Base-by-base conservation (phyloP, 371 early-diverging fungal genomes). In the Circinella minor region DNA sequence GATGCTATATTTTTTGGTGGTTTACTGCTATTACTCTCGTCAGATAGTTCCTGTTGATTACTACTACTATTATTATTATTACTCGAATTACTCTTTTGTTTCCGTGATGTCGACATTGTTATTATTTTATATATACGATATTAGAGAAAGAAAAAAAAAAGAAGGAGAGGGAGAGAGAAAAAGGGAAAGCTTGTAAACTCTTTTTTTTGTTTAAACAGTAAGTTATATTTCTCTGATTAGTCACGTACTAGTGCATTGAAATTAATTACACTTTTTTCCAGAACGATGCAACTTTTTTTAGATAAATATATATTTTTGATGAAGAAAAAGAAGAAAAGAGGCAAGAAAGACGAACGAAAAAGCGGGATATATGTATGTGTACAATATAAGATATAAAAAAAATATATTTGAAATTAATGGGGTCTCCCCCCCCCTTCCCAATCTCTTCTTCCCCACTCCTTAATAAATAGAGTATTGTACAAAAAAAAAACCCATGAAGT, bases 171-270 rank as follows among this genome's bases (percentile, higher is more conserved):
- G 54, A 54, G 54, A 34, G 7, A n/a, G 27, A 57, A 57, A 57
- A 57, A 27, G 57, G 57, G 27, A 34, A 57, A 57, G 27, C 6
- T 27, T 10, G 27, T 6, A 27, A 18, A 57, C 57, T 9, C 4
- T 9, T 18, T 20, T 11, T 39, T 43, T 43, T 2, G 6, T 43
- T 43, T 7, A 37, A 57, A 57, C 57, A 57, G 27, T 57, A 57
- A 51, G 57, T 34, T 34, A 18, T 27, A 57, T 57, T 57, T 27
- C 57, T 57, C 34, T 34, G 51, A 51, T 51, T 27, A 57, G 57
- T 57, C 57, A 57, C 57, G 57, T 1, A 27, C 27, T 57, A 34
- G 57, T 57, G 57, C 57, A n/a, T 57, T 57, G 57, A 57, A 43
- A 43, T 43, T 43, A 1, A 11, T 1, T 43, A 11, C 34, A 15